These are phyloP conservation scores for Mallotus repandus DNA, from an alignment of 441 rosid species.

Conservation along the genomic window DNA sequence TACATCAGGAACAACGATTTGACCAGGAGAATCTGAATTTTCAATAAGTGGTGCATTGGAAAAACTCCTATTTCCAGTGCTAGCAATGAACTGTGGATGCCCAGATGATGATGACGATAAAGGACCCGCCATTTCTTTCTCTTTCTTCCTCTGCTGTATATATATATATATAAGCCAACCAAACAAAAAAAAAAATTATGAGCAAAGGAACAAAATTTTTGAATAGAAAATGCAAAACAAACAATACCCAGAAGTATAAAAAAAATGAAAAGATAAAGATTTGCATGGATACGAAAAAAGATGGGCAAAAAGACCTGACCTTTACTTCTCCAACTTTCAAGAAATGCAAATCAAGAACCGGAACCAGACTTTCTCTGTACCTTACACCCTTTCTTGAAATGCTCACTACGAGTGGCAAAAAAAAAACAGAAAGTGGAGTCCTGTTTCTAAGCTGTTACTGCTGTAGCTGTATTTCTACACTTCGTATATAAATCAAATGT, in stretches of 20 bases:
- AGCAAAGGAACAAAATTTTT: background rate
- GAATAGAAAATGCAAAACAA: background rate
- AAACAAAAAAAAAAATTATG: background rate
- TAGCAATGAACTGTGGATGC: slow-evolving; percentile 67
- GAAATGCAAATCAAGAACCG: too few species aligned
- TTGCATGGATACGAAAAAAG: too few species aligned
- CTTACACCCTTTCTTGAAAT: too few species aligned
- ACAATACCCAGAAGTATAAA: background rate
- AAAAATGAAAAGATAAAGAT: too few species aligned
- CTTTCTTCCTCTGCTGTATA: background rate
- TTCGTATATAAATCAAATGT: too few species aligned
- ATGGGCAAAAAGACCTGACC: too few species aligned
- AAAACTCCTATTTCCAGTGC: slow-evolving; percentile 58
- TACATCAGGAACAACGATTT: slow-evolving; percentile 78
- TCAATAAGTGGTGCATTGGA: slow-evolving; percentile 65
- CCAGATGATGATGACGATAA: slow-evolving; percentile 25
- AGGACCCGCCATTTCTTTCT: slow-evolving; percentile 31
- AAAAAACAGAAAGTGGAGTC: too few species aligned
- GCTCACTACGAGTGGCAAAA: too few species aligned
- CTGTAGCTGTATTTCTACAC: too few species aligned
- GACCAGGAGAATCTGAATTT: slow-evolving; percentile 40
- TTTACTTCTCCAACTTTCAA: too few species aligned
- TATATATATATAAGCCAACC: background rate
- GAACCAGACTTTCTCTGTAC: too few species aligned
- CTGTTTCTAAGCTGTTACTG: too few species aligned